Percentiles rank a stretch among this genome's conserved stretches.
phyloP scores from a whole-genome alignment of 1,139 yeast genomes.

The Nakaseomyces sp. region DNA sequence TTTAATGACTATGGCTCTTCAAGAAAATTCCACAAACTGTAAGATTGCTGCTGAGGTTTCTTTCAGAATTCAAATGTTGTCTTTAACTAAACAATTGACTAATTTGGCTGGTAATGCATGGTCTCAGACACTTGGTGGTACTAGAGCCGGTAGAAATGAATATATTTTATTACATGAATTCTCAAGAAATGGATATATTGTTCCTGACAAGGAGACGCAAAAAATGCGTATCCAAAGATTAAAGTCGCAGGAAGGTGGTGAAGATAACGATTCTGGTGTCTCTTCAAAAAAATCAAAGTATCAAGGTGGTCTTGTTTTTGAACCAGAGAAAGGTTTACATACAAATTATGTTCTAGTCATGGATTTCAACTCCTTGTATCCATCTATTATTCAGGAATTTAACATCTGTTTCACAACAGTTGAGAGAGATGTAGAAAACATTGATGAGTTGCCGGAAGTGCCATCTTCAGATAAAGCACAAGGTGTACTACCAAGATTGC shows the following conservation, averaged over 20 bases:
- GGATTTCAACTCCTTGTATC: slow-evolving; percentile 98
- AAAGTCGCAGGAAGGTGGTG: slow-evolving; percentile 30
- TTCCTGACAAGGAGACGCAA: slow-evolving; percentile 75
- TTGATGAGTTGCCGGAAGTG: slow-evolving; percentile 59
- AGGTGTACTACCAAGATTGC: slow-evolving; percentile 81
- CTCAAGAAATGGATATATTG: slow-evolving; percentile 66
- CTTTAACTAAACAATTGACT: slow-evolving; percentile 85
- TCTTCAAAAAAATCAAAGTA: slow-evolving; percentile 69
- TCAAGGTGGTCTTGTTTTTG: slow-evolving; percentile 96
- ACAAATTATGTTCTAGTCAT: slow-evolving; percentile 82
- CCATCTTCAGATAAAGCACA: slow-evolving; percentile 53
- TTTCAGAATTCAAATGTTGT: slow-evolving; percentile 72
- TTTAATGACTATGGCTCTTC: slow-evolving; percentile 58
- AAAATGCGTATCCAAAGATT: slow-evolving; percentile 38
- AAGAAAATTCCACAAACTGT: slow-evolving; percentile 64
- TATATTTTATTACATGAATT: slow-evolving; percentile 89
- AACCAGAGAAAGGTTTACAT: slow-evolving; percentile 92
- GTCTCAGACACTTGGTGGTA: slow-evolving; percentile 91
- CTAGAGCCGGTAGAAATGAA: slow-evolving; percentile 95
- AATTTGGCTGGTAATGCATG: slow-evolving; percentile 96
- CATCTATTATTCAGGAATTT: slow-evolving; percentile 93
- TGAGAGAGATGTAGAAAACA: slow-evolving; percentile 55
- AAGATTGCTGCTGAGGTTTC: slow-evolving; percentile 69
- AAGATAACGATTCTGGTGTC: slow-evolving; percentile 40
- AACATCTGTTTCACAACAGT: slow-evolving; percentile 97